Base-by-base conservation (phyloP, 1,139 yeast species). In the Petasospora fabianii region DNA sequence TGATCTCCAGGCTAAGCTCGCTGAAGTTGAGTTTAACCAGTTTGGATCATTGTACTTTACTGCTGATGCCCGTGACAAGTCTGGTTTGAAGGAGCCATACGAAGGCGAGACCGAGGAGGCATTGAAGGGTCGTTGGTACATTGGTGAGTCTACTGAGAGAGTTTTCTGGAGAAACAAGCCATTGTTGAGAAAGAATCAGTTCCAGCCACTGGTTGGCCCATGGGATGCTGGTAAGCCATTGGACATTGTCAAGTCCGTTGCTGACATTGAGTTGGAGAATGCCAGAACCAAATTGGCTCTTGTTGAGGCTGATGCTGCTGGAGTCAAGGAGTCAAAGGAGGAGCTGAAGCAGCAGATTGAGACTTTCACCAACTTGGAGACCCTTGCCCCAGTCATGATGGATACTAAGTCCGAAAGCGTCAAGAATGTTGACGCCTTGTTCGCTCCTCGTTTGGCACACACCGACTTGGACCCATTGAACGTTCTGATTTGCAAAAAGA, bases 381-480 rank as follows among this genome's bases (percentile, higher is more conserved):
- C 63, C 34, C 64, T 84, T 34, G 74, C 84, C 0, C 76, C 78
- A 10, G 60, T 66, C 37, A 66, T 87, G 45, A 62, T 83, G 52
- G 73, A 80, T 48, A 60, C 73, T 12, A 51, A 63, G 17, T 69
- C 80, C 11, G 62, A 64, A 27, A 65, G 74, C 21, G 73, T 80
- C 42, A 82, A 79, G 40, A 79, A 82, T 51, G 68, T 73, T 38
- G 69, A 66, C 9, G 79, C 78, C 41, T 65, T 88, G 37, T 73
- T 84, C 56, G 73, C 79, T 43, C 94, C 96, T 44, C 76, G 92
- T 54, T 65, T 92, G 39, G 77, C 66, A 49, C 73, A 80, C 47
- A 94, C 96, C 6, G 97, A 92, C 59, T 67, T 92, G 53, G 95
- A 87, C 60, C 97, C 98, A 22, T 71, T 88, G 73, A 92, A 92